Conservation (phyloP, 768 basidiomycete species). For the Russula ochroleuca region DNA sequence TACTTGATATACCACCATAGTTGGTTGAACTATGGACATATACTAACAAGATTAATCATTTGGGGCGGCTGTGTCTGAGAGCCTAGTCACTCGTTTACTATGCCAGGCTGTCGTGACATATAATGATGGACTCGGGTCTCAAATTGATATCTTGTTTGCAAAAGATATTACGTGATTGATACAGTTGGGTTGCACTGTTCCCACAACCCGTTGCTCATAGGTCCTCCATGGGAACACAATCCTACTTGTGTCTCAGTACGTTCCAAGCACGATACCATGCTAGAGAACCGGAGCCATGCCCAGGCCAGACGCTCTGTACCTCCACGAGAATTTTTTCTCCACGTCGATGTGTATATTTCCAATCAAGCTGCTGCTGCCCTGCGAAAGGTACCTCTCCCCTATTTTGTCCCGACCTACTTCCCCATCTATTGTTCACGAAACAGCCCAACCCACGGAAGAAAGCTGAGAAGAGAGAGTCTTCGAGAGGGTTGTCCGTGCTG, state of each 20-base stretch:
- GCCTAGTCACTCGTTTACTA: constrained; percentile 22
- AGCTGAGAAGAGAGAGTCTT: constrained; percentile 49
- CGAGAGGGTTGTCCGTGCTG: constrained; percentile 31
- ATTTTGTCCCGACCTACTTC: neutral
- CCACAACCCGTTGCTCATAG: neutral
- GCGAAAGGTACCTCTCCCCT: constrained; percentile 19
- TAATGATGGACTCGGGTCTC: constrained; percentile 11
- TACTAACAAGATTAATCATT: constrained; percentile 16
- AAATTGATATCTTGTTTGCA: constrained; percentile 3
- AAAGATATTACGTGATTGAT: constrained; percentile 21
- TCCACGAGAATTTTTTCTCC: constrained; percentile 25
- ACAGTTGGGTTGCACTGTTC: neutral
- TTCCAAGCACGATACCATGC: constrained; percentile 21
- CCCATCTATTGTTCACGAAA: constrained; percentile 7
- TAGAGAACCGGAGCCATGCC: constrained; percentile 19
- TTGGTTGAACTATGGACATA: constrained; percentile 14
- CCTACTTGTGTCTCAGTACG: constrained; percentile 17
- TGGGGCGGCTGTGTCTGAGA: constrained; percentile 9
- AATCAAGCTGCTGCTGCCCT: constrained; percentile 26
- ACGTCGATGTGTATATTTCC: constrained; percentile 28
- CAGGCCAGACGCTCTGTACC: constrained; percentile 5
- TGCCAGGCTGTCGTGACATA: constrained; percentile 15
- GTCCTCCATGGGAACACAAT: constrained; percentile 5
- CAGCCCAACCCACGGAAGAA: constrained; percentile 51
- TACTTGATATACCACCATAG: constrained; percentile 26